A percentile compares a stretch with the other conserved stretches of the same genome.
phyloP scores from a whole-genome alignment of 2,329 filamentous ascomycete genomes.

The Fusarium sp. region DNA sequence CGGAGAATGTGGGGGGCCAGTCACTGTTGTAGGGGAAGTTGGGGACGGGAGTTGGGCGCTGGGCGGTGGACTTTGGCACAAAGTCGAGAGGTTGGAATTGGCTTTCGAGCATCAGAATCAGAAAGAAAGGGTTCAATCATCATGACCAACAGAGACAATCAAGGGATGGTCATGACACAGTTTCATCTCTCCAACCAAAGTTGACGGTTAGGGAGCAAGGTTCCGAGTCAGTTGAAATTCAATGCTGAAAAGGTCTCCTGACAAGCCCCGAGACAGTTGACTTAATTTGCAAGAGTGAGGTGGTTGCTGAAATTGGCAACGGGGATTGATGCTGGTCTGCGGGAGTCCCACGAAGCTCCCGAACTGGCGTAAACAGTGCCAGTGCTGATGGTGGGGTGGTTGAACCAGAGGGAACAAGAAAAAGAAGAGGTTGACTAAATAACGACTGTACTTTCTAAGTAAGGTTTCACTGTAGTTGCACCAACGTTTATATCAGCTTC shows the following conservation, averaged over 20 bases:
- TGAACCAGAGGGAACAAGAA: neutral
- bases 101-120: neutral
- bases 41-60: slow-evolving; percentile 27
- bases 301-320: slow-evolving; percentile 34
- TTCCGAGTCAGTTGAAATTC: neutral
- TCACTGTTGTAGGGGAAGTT: slow-evolving; percentile 40
- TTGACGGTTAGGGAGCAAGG: neutral
- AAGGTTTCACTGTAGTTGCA: neutral
- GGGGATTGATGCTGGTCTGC: slow-evolving; percentile 33
- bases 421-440: neutral
- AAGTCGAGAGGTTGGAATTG: slow-evolving; percentile 13
- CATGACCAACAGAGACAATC: neutral
- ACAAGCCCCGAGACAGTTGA: neutral
- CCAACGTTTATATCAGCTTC: neutral
- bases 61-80: slow-evolving; percentile 43
- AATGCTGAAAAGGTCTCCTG: neutral
- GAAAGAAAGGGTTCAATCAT: slow-evolving; percentile 6
- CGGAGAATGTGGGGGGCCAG: slow-evolving; percentile 43
- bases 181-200: neutral
- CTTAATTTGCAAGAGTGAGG: slow-evolving; percentile 5
- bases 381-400: slow-evolving; percentile 1
- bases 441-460: neutral
- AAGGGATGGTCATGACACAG: slow-evolving; percentile 15
- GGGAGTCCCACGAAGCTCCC: slow-evolving; percentile 31
- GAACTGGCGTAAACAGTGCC: neutral